These are phyloP conservation scores for Globisporangium solare DNA, from an alignment of 352 stramenopile genomes.

Conservation along the genomic window DNA sequence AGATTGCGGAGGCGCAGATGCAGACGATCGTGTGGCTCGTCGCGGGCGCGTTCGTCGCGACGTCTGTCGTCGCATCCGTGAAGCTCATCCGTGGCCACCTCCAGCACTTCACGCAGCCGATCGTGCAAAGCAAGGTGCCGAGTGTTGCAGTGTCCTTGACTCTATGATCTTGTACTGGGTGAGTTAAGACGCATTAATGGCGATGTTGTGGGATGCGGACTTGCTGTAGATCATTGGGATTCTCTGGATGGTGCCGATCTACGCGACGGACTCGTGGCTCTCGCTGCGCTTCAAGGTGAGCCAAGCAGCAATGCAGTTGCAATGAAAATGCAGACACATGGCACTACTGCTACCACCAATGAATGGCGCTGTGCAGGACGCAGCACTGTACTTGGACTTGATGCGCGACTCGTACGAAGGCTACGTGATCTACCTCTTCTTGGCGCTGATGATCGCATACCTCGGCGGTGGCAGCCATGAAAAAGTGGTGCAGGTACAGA, in stretches of 20 bases:
- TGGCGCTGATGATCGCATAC: conserved; percentile 95
- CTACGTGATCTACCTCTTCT: conserved; percentile 98
- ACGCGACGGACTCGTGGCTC: conserved; percentile 95
- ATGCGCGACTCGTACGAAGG: conserved; percentile 97
- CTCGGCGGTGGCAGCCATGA: conserved; percentile 90
- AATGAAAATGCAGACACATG: background rate
- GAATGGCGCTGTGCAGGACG: conserved; percentile 24
- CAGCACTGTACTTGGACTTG: conserved; percentile 90
- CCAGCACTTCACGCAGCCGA: conserved; percentile 89
- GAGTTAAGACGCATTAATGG: background rate
- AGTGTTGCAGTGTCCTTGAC: background rate
- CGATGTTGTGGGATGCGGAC: no score
- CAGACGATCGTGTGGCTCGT: conserved; percentile 79
- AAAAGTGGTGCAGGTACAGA: conserved; percentile 45
- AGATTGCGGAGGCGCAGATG: conserved; percentile 41
- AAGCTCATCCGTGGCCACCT: conserved; percentile 91
- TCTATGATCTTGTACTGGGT: conserved; percentile 22
- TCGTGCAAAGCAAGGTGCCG: conserved; percentile 92
- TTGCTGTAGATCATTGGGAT: conserved; percentile 93
- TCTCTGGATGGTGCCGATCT: conserved; percentile 99
- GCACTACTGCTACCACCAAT: background rate
- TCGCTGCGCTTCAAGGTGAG: conserved; percentile 93
- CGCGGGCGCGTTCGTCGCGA: conserved; percentile 89
- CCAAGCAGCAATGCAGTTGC: background rate
- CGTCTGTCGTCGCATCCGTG: conserved; percentile 85